Base-by-base conservation (phyloP, 345 rosid genomes). In the Adansonia digitata region DNA sequence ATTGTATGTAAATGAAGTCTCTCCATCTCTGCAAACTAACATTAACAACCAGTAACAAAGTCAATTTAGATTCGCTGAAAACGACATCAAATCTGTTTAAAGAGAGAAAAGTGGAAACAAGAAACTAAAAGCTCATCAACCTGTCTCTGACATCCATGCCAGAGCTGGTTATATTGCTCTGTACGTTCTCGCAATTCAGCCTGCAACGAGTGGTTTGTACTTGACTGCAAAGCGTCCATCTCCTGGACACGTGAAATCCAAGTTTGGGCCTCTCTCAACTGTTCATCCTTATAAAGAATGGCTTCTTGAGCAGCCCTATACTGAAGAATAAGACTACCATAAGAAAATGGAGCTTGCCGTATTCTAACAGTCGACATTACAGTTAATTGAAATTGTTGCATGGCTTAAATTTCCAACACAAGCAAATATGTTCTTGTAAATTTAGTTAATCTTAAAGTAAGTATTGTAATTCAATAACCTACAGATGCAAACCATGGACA, bases 131-230 rank as follows among this genome's bases (percentile, higher is more conserved):
- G 71, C 65, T 48, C 62, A 80, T 62, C 26, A 75, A 95, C 99
- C 99, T 95, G 99, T 87, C 97, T 86, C 81, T 93, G 99, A 81
- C 90, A 95, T 61, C 91, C 92, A 64, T 80, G 79, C 99, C 97
- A 95, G 26, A 95, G 94, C 82, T 95, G 99, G 77, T 88, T 90
- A 78, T 85, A 90, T 77, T 89, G 98, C 63, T 92, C 97, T 26
- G 89, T 91, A 26, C 94, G 92, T 59, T 92, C 98, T 73, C 87
- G 81, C 80, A 96, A 80, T 76, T 93, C 97, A 73, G 86, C 87
- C 83, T 93, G 99, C 72, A 93, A 82, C 2, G 92, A 83, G 63
- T 90, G 94, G 74, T 85, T 89, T 73, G 97, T 84, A 65, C 75
- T 84, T 59, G 98, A 85, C 72, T 93, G 98, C 84, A 92, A 78